Percentiles rank a stretch among this genome's conserved stretches.
Evolutionary conservation across 257 asterid species (phyloP).

Genomic region (Nicotiana knightiana): DNA sequence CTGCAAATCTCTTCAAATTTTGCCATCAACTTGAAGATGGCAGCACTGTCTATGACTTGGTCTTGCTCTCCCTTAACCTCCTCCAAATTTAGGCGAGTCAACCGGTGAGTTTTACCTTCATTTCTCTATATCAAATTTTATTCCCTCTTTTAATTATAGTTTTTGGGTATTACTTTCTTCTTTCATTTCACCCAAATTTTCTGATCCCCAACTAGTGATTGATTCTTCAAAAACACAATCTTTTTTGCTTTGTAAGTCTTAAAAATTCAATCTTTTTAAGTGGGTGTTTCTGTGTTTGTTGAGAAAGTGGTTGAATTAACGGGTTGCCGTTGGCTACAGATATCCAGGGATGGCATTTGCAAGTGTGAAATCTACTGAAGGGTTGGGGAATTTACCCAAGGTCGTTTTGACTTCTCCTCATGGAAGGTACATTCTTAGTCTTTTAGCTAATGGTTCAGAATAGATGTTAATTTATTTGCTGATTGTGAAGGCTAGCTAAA

Average conservation of each 20-base stretch:
- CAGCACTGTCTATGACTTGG: conserved; percentile 43
- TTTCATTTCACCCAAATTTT: not conserved
- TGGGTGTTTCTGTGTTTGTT: not conserved
- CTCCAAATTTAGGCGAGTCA: conserved; percentile 58
- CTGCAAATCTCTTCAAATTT: not conserved
- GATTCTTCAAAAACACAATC: not conserved
- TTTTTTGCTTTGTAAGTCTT: not conserved
- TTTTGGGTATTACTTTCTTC: not conserved
- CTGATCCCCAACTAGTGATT: not conserved
- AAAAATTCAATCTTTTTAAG: conserved; percentile 1
- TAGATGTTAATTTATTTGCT: not conserved
- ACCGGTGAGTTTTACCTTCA: conserved; percentile 42
- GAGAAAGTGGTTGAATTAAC: conserved; percentile 3
- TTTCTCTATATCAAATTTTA: not conserved
- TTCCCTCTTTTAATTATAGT: not conserved
- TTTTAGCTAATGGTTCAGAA: not conserved
- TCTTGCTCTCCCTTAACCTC: conserved; percentile 42
- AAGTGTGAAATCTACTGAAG: conserved; percentile 53
- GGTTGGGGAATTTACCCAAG: conserved; percentile 78
- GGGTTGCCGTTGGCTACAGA: conserved; percentile 27
- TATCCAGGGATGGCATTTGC: conserved; percentile 71
- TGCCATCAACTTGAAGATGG: conserved; percentile 36
- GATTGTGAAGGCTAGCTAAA: not conserved
- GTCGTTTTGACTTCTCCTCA: conserved; percentile 65
- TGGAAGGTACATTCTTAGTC: conserved; percentile 56